phyloP scores from a whole-genome alignment of 805 yeast genomes.

The Candida vartiovaarae region DNA sequence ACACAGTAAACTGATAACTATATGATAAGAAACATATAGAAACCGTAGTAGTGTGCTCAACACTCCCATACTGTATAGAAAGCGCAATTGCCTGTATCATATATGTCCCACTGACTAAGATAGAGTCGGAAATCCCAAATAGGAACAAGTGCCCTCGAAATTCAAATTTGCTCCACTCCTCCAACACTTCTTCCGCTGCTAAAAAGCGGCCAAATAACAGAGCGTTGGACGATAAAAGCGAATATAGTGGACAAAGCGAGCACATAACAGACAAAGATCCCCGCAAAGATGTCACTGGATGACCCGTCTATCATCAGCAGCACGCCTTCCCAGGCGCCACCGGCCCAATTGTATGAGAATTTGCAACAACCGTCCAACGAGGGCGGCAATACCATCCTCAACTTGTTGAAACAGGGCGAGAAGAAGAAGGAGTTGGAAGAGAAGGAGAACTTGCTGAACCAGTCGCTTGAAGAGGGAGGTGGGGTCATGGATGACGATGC shows the following conservation, averaged over 20 bases:
- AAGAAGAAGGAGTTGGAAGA: constrained; percentile 20
- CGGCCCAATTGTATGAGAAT: neutral
- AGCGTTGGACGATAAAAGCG: too few relatives aligned
- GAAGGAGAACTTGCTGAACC: constrained; percentile 4
- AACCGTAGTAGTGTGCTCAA: too few relatives aligned
- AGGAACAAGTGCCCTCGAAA: too few relatives aligned
- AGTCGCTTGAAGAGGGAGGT: neutral
- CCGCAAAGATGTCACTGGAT: constrained; percentile 9
- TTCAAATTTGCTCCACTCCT: too few relatives aligned
- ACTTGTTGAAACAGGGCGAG: constrained; percentile 21
- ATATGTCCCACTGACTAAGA: too few relatives aligned
- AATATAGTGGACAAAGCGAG: neutral
- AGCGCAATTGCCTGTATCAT: too few relatives aligned
- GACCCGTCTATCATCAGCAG: constrained; percentile 19
- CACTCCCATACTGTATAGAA: too few relatives aligned
- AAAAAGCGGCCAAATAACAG: too few relatives aligned
- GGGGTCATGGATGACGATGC: neutral
- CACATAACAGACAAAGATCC: neutral
- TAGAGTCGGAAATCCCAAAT: too few relatives aligned
- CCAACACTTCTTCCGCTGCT: too few relatives aligned
- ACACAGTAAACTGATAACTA: too few relatives aligned
- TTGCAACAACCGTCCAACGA: constrained; percentile 1
- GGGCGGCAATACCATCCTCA: constrained; percentile 20
- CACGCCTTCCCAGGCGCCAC: constrained; percentile 1
- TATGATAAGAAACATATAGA: too few relatives aligned